Conservation (phyloP, 768 basidiomycete species). For the Kwoniella botswanensis region DNA sequence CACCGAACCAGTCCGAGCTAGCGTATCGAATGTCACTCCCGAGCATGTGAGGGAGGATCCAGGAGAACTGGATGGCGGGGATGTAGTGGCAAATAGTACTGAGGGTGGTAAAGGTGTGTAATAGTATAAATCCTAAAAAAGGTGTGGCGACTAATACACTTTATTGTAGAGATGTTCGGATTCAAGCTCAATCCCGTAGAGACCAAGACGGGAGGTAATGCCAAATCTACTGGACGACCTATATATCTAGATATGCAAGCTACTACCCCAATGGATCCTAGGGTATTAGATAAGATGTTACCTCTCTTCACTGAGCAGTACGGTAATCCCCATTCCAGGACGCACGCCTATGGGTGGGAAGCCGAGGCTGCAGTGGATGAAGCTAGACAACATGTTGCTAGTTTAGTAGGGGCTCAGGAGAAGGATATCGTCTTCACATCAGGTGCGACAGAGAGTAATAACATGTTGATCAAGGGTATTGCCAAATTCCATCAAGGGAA, state of each 20-base stretch:
- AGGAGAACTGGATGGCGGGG: slow-evolving; percentile 45
- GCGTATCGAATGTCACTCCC: slow-evolving; percentile 29
- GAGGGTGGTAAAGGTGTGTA: slow-evolving; percentile 46
- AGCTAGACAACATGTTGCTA: slow-evolving; percentile 89
- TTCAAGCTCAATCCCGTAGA: slow-evolving; percentile 55
- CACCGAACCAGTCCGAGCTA: slow-evolving; percentile 24
- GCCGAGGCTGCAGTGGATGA: slow-evolving; percentile 92
- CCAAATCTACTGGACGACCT: slow-evolving; percentile 65
- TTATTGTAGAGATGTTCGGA: slow-evolving; percentile 52
- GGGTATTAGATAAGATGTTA: slow-evolving; percentile 95
- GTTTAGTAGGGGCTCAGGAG: slow-evolving; percentile 87
- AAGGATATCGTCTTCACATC: slow-evolving; percentile 98
- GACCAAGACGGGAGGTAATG: slow-evolving; percentile 53
- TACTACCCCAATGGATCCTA: slow-evolving; percentile 95
- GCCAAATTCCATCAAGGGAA: slow-evolving; percentile 94
- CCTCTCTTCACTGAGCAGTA: slow-evolving; percentile 94
- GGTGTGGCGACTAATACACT: not conserved
- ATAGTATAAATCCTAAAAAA: not conserved
- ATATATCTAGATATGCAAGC: slow-evolving; percentile 99
- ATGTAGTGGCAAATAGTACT: slow-evolving; percentile 33
- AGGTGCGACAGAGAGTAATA: slow-evolving; percentile 97
- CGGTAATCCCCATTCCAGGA: slow-evolving; percentile 97
- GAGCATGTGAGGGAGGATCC: slow-evolving; percentile 43
- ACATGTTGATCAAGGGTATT: slow-evolving; percentile 95
- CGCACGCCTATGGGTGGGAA: slow-evolving; percentile 99